Conservation (phyloP, 371 early-diverging fungal species). For the Mortierella polycephala region DNA sequence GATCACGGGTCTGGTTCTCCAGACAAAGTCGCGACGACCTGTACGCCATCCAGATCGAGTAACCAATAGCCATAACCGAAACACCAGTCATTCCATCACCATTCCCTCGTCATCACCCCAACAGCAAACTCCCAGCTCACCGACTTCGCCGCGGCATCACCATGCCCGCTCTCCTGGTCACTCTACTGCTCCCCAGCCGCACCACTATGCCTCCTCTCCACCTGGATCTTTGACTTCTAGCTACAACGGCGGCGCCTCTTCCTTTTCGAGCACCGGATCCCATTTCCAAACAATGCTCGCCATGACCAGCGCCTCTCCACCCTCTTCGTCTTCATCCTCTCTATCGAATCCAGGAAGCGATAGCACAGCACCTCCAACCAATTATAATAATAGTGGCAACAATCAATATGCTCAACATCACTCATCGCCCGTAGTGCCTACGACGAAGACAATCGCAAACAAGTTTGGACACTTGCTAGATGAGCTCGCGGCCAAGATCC, state of each 20-base stretch:
- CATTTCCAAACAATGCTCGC: constrained; percentile 32
- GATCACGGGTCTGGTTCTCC: constrained; percentile 26
- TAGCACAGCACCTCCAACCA: neutral
- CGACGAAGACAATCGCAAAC: neutral
- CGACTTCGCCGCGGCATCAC: constrained; percentile 1
- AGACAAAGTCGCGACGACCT: constrained; percentile 38
- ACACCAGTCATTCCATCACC: constrained; percentile 26
- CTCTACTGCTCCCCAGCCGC: neutral
- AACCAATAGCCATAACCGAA: neutral
- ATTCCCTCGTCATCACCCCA: constrained; percentile 18
- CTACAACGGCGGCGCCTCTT: constrained; percentile 23
- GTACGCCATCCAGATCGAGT: constrained; percentile 38
- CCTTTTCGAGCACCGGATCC: constrained; percentile 40
- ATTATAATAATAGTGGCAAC: neutral
- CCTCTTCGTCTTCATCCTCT: constrained; percentile 27
- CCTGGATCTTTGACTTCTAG: constrained; percentile 26
- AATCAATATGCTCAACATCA: neutral
- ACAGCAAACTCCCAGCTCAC: neutral
- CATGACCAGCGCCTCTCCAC: constrained; percentile 37
- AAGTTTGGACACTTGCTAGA: constrained; percentile 28
- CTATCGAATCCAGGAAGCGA: constrained; percentile 10
- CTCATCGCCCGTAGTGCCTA: too few relatives aligned
- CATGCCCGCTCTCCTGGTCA: constrained; percentile 6
- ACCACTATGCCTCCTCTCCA: constrained; percentile 12
- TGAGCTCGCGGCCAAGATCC: constrained; percentile 39